phyloP scores from a whole-genome alignment of 805 yeast genomes.

The Yamadazyma tumulicola region DNA sequence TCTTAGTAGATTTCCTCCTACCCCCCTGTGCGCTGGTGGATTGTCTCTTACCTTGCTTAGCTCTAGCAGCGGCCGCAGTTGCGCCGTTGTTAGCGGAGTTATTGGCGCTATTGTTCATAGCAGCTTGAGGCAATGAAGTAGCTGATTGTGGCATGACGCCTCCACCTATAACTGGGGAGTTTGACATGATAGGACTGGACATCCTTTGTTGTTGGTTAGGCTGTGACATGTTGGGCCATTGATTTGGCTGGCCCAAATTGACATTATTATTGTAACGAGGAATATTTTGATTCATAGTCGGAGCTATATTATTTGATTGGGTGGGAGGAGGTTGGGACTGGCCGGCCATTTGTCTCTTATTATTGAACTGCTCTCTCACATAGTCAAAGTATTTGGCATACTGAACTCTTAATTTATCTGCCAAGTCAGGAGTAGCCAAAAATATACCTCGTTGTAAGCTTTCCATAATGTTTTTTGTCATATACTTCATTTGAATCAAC shows the following conservation, averaged over 20 bases:
- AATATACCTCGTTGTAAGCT: conserved; percentile 61
- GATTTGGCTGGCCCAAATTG: conserved; percentile 12
- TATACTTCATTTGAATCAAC: conserved; percentile 71
- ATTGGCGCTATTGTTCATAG: conserved; percentile 4
- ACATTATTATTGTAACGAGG: neutral
- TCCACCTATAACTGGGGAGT: conserved; percentile 21
- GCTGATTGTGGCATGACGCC: conserved; percentile 8
- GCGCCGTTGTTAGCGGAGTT: conserved; percentile 4
- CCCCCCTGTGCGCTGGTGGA: conserved; percentile 16
- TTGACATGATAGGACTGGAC: conserved; percentile 6
- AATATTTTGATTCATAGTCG: neutral
- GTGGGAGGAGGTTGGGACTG: conserved; percentile 2
- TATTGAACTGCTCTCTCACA: conserved; percentile 59
- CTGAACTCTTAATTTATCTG: conserved; percentile 68
- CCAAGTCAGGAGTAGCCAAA: conserved; percentile 67
- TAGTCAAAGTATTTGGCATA: conserved; percentile 71
- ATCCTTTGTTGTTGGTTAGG: conserved; percentile 3
- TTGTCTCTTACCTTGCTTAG: no score
- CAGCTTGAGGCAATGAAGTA: conserved; percentile 9
- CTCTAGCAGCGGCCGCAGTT: conserved; percentile 6
- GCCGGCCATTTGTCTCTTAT: conserved; percentile 34
- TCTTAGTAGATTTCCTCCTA: conserved; percentile 21
- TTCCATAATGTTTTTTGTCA: conserved; percentile 74
- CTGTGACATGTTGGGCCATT: conserved; percentile 13
- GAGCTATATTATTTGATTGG: conserved; percentile 1